Evolutionary conservation across 2,329 filamentous ascomycete species (phyloP), one percentile per base, ranked within the genome.

Genomic region (Akanthomyces muscarius): DNA sequence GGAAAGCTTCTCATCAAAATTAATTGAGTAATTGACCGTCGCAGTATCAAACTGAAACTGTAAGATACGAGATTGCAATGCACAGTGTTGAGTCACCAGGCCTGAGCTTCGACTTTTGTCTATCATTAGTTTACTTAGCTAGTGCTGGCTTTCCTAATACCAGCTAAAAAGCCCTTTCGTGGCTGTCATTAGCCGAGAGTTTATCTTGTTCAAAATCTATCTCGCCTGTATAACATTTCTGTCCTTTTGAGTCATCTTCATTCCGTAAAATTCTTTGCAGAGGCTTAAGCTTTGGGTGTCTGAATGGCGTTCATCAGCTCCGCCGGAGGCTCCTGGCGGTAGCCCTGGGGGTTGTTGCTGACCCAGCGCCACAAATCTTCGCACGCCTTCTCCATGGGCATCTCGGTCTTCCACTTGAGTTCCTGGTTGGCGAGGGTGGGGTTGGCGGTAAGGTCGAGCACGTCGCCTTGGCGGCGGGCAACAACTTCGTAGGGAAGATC

Each of bases 321-420:
- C 68, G 90, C 83, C 0, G 95, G 94, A n/a, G 94, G 92, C 68
- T 92, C 83, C 79, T 98, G 93, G 68, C 90, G 85, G 81, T 98
- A 98, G 25, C 95, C 95, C 78, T 93, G 87, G 28, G 95, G 95
- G 80, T 98, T 98, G 80, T 97, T 98, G 79, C 89, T 84, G 18
- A 96, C 96, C 95, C 95, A 99, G 72, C 87, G 88, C 95, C 95
- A 99, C 68, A 99, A 83, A 77, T 99, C 92, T 69, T 88, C 86
- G 75, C 95, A 99, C 30, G 94, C 93, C 75, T 97, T 87, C 79
- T 98, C 94, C 74, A 99, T 86, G 23, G 90, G 93, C 64, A 89
- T 83, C 80, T 96, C 86, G 1, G 95, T 93, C 82, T 93, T 93
- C 95, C 95, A 99, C 66, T 87, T 82, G 61, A 99, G 84, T 80